Base-by-base conservation (phyloP, 2,329 filamentous ascomycete genomes). In the Fusarium albosuccineum region DNA sequence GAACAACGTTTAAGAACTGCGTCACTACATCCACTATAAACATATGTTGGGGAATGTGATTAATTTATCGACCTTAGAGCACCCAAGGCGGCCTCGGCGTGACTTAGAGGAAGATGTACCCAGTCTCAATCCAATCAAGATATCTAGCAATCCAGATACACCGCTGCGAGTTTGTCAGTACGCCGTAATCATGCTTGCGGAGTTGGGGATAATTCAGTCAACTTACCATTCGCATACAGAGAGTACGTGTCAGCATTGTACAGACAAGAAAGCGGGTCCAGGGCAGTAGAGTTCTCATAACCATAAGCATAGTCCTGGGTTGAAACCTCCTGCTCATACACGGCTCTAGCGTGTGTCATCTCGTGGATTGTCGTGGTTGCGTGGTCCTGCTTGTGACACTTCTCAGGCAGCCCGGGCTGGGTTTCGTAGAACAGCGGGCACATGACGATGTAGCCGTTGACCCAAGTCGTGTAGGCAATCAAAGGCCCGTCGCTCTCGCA, bases 341-440 rank as follows among this genome's bases (percentile, higher is more conserved):
- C 58, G 7, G 64, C 45, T 27, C 67, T 46, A 1, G 64, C 67
- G 36, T 70, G 68, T 1, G 68, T 70, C 67, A 70, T 68, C 27
- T 70, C 68, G 9, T 70, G 68, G 3, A 70, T 64, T 0, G 54
- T 66, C 0, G 68, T 70, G 1, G 64, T 66, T 2, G 68, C 68
- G 2, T 70, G 68, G n/a, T 70, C 67, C 9, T 70, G 67, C 41
- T 62, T 70, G n/a, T 70, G 68, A 13, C 68, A 70, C 27, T 29
- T 34, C 11, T 54, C 10, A 0, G 68, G 68, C 0, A 70, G 16
- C 3, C 64, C 46, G 0, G 67, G 67, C n/a, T 48, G 37, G 2
- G 53, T 65, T 1, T 63, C 37, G 29, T 70, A 70, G 27, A 68
- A 68, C 0, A 70, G 52, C 5, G 64, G 68, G 8, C 68, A 70